phyloP scores from a whole-genome alignment of 2,329 filamentous ascomycete genomes.

The Lachnellula occidentalis region DNA sequence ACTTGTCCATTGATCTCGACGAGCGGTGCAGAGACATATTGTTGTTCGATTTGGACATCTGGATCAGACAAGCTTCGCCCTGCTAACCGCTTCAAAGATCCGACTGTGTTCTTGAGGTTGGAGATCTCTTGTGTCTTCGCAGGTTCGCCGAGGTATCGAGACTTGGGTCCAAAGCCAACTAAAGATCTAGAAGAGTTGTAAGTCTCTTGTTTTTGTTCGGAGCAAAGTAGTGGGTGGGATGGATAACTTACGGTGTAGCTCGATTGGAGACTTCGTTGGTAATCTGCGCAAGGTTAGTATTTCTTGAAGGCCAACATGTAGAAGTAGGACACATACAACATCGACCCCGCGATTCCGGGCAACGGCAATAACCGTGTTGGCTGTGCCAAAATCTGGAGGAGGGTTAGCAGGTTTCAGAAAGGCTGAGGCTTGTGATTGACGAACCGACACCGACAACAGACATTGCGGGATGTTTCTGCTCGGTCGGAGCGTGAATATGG shows the following conservation, averaged over 20 bases:
- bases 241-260: slow-evolving; percentile 79
- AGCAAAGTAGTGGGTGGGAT: neutral
- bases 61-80: slow-evolving; percentile 84
- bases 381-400: slow-evolving; percentile 75
- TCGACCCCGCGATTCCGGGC: slow-evolving; percentile 98
- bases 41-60: slow-evolving; percentile 87
- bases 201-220: slow-evolving; percentile 1
- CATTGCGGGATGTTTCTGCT: neutral
- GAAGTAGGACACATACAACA: slow-evolving; percentile 64
- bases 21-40: slow-evolving; percentile 80
- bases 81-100: slow-evolving; percentile 84
- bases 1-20: slow-evolving; percentile 91
- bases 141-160: slow-evolving; percentile 86
- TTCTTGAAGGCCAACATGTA: slow-evolving; percentile 12
- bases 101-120: slow-evolving; percentile 98
- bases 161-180: slow-evolving; percentile 91
- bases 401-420: neutral
- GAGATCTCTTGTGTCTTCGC: slow-evolving; percentile 99
- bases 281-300: slow-evolving; percentile 56
- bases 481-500: neutral
- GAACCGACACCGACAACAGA: slow-evolving; percentile 14
- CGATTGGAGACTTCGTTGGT: slow-evolving; percentile 99
- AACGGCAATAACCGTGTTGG: slow-evolving; percentile 96
- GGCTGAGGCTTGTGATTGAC: slow-evolving; percentile 7
- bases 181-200: slow-evolving; percentile 58